Evolutionary conservation across 139 green algal genomes (phyloP).

Genomic region (Chlamydomonas sp.): DNA sequence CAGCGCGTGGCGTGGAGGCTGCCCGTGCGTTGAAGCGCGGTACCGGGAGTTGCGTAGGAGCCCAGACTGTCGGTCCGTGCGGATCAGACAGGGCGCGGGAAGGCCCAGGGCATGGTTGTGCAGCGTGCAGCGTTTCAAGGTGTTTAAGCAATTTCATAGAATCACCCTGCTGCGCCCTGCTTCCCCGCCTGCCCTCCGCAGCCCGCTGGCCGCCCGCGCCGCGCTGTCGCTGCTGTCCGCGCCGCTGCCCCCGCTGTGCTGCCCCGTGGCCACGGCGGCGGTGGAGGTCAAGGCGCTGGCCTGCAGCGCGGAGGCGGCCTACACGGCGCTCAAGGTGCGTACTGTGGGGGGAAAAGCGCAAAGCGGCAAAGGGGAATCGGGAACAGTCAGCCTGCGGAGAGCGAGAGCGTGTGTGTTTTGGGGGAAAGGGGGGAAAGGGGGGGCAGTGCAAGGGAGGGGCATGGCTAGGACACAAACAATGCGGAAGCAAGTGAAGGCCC

Average conservation of each 20-base stretch:
- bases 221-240: conserved; percentile 46
- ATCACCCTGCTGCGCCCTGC: neutral
- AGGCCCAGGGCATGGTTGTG: too few relatives aligned
- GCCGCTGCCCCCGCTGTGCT: conserved; percentile 49
- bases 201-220: conserved; percentile 44
- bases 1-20: too few relatives aligned
- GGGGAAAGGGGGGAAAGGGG: neutral
- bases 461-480: neutral
- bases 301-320: conserved; percentile 49
- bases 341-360: too few relatives aligned
- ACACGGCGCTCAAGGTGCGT: conserved; percentile 38
- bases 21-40: too few relatives aligned
- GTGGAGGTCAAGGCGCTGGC: conserved; percentile 66
- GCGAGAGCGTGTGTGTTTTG: too few relatives aligned
- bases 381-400: too few relatives aligned
- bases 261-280: conserved; percentile 40
- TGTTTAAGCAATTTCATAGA: neutral
- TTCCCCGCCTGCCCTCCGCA: conserved; percentile 9
- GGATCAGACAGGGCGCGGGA: too few relatives aligned
- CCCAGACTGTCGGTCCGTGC: too few relatives aligned
- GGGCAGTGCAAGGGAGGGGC: neutral
- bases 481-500: too few relatives aligned
- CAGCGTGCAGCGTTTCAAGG: neutral
- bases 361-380: too few relatives aligned
- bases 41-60: too few relatives aligned